Base-by-base conservation (phyloP, 176 grass and related monocot species). In the Zoysia japonica region DNA sequence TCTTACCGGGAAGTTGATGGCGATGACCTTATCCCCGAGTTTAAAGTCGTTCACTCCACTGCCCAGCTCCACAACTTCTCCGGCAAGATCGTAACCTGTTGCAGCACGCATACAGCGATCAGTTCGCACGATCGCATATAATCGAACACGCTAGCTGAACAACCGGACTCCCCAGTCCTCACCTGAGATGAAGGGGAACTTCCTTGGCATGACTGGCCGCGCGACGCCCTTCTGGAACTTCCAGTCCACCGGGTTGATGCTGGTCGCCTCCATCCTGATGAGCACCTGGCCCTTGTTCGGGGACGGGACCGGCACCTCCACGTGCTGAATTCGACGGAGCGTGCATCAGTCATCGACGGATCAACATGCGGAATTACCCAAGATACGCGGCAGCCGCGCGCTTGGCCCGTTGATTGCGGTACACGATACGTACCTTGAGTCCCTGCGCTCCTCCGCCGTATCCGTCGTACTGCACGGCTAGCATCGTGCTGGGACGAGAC, bases 241-340 rank as follows among this genome's bases (percentile, higher is more conserved):
- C 90, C 90, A 90, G 83, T 93, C 90, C 60, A 93, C 64, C 0
- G 72, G 87, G 85, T 93, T 93, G 78, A 93, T 87, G 80, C 87
- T 87, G 13, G 84, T 78, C 7, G 87, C 90, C 84, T 93, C 90
- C 84, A 89, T 45, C 79, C 78, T 90, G 50, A 90, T 75, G 81
- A 90, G 82, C 80, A 93, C 59, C 80, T 89, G 84, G 1, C 79
- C 87, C 16, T 90, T 87, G 72, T 85, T 87, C 3, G 90, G 90
- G 51, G 80, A 78, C 20, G 87, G 90, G 70, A 93, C 40, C 36
- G 84, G 87, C 47, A 90, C 71, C 67, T 93, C 91, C 16, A 92
- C 83, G 84, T 89, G 87, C 87, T 92, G 63, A 68, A 71, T 43
- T 53, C 5, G 17, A 10, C 3, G n/a, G 16, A 19, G 17, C 5